phyloP scores from a whole-genome alignment of 345 rosid species.

The Pistacia vera region DNA sequence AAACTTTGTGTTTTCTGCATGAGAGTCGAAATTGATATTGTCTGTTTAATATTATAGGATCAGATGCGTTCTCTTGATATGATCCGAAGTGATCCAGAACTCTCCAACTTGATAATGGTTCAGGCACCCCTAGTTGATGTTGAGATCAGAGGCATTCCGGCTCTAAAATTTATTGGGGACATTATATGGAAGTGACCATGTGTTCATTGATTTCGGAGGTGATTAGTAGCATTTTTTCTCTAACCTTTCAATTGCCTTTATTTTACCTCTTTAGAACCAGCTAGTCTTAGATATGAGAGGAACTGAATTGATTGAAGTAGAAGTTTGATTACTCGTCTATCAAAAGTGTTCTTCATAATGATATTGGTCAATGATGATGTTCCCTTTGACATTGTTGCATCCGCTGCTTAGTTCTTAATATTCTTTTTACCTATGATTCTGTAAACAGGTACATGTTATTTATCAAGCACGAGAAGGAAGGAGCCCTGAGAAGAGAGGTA shows the following conservation, averaged over 20 bases:
- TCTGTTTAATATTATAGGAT: conserved; percentile 58
- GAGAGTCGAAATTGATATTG: not conserved
- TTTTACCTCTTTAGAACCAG: not conserved
- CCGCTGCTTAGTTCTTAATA: not conserved
- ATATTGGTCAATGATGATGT: not conserved
- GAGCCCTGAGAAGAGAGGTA: not conserved
- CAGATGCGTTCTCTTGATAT: conserved; percentile 90
- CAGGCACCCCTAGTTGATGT: conserved; percentile 89
- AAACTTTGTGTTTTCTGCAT: not conserved
- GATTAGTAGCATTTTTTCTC: not conserved
- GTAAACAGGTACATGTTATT: not conserved
- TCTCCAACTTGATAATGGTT: conserved; percentile 67
- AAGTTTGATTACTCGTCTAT: not conserved
- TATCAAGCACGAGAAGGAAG: not conserved
- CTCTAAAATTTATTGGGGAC: conserved; percentile 85
- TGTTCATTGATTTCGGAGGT: not conserved
- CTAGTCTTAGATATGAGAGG: not conserved
- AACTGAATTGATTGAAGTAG: not conserved
- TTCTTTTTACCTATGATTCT: not conserved
- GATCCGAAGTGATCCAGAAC: conserved; percentile 77
- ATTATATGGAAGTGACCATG: conserved; percentile 84
- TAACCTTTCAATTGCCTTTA: not conserved
- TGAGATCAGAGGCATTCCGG: conserved; percentile 97
- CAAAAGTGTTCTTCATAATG: not conserved
- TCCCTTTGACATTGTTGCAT: not conserved